Evolutionary conservation across 371 early-diverging fungal species (phyloP), one percentile per base, ranked within the genome.

Genomic region (Mucor velutinosus): DNA sequence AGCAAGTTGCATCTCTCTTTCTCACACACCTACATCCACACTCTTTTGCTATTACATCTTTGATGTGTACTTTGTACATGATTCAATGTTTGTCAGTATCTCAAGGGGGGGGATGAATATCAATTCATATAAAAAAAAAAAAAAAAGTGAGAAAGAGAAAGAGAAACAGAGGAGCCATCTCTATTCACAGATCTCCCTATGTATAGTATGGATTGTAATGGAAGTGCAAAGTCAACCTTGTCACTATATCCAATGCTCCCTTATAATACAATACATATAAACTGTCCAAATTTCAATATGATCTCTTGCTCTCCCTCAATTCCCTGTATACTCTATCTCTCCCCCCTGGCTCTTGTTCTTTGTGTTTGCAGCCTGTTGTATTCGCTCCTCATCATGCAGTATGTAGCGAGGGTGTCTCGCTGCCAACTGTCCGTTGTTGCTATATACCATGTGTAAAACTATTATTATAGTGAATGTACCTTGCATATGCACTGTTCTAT

Each of bases 211-310:
- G 23, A 51, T 51, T 51, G 51, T 23, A 51, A 51, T 51, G 10
- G 10, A 21, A 23, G 51, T 19, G 19, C 11, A 10, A 51, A 25
- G 23, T 51, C 51, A 1, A 23, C 10, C 51, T 51, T 51, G 51
- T 51, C 51, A 51, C 25, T 51, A 51, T 25, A 51, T 23, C 51
- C 23, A 51, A 11, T 51, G 7, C 51, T 51, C 51, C 51, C 51
- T 51, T 51, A 25, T 25, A 49, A 4, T 49, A 51, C 51, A 51
- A 51, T 51, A 51, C 51, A 51, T 45, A 45, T 51, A 51, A 51
- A 51, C 51, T 51, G 51, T 51, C 51, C 51, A 51, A 51, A 51
- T 51, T 51, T 51, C 51, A 51, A 51, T 51, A 51, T 23, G 11
- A 11, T 51, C 51, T 25, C 25, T 51, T 11, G 7, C 37, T 21